Percentiles rank a stretch among this genome's conserved stretches.
Conservation (phyloP, 371 early-diverging fungal genomes). For the Blakeslea trispora region DNA sequence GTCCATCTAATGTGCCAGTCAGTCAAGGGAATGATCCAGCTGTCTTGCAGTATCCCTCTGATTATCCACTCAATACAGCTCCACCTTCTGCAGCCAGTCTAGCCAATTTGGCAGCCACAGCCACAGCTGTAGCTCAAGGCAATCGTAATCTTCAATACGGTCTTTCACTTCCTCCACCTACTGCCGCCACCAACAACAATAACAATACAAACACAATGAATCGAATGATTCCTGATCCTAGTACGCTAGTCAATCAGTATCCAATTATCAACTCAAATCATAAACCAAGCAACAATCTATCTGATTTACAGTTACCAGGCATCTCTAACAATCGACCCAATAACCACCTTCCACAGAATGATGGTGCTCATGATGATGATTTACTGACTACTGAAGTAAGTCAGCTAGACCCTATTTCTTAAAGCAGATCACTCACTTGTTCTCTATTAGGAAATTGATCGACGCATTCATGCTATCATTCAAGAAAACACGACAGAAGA, state of each 20-base stretch:
- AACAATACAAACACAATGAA: not conserved
- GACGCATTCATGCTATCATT: conserved; percentile 35
- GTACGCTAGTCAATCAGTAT: conserved; percentile 19
- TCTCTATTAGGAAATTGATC: conserved; percentile 44
- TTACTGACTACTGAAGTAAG: conserved; percentile 27
- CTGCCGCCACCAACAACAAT: no score
- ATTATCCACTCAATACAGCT: conserved; percentile 3
- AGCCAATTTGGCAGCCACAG: conserved; percentile 17
- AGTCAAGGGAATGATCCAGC: not conserved
- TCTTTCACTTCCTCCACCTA: conserved; percentile 8
- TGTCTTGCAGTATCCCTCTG: conserved; percentile 10
- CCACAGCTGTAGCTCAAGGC: conserved; percentile 5
- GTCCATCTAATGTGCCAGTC: not conserved
- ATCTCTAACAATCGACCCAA: conserved; percentile 26
- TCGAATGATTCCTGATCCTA: conserved; percentile 22
- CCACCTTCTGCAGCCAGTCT: conserved; percentile 25
- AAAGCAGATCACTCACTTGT: not conserved
- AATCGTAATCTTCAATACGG: conserved; percentile 8
- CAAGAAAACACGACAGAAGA: conserved; percentile 13
- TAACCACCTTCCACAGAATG: conserved; percentile 51
- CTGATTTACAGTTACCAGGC: conserved; percentile 32
- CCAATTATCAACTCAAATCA: conserved; percentile 17
- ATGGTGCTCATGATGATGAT: conserved; percentile 38
- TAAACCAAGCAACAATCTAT: conserved; percentile 4
- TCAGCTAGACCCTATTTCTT: not conserved